phyloP scores from a whole-genome alignment of 192 early-diverging fungal species.

The Backusella luteola region DNA sequence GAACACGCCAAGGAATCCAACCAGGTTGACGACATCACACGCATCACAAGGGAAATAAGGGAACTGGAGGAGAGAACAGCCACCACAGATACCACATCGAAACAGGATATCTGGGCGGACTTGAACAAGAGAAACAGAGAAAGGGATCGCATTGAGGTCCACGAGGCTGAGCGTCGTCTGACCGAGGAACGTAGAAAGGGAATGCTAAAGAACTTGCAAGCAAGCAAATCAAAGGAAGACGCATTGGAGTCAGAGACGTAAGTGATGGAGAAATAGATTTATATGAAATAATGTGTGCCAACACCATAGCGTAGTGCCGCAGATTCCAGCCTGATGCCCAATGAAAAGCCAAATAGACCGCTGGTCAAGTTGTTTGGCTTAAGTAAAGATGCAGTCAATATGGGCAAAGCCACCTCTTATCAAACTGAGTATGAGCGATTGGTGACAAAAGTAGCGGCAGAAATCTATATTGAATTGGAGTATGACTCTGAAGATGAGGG shows the following conservation, averaged over 20 bases:
- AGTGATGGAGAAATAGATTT: neutral
- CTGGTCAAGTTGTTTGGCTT: neutral
- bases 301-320: neutral
- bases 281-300: no score
- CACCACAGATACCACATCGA: conserved; percentile 25
- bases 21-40: conserved; percentile 45
- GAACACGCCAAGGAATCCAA: conserved; percentile 49
- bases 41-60: conserved; percentile 38
- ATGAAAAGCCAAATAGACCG: neutral
- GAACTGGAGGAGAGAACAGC: conserved; percentile 34
- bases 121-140: conserved; percentile 56
- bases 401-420: conserved; percentile 24
- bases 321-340: neutral
- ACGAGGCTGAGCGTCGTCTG: conserved; percentile 39
- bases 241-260: neutral
- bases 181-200: conserved; percentile 17
- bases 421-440: conserved; percentile 30
- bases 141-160: conserved; percentile 44
- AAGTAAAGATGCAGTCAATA: conserved; percentile 23
- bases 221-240: neutral
- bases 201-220: conserved; percentile 1
- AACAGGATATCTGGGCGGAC: conserved; percentile 51
- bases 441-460: conserved; percentile 18
- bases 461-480: conserved; percentile 22
- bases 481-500: neutral